These are phyloP conservation scores for Tolypocladium nubicola DNA, from an alignment of 2,329 filamentous ascomycete genomes.

Conservation along the genomic window DNA sequence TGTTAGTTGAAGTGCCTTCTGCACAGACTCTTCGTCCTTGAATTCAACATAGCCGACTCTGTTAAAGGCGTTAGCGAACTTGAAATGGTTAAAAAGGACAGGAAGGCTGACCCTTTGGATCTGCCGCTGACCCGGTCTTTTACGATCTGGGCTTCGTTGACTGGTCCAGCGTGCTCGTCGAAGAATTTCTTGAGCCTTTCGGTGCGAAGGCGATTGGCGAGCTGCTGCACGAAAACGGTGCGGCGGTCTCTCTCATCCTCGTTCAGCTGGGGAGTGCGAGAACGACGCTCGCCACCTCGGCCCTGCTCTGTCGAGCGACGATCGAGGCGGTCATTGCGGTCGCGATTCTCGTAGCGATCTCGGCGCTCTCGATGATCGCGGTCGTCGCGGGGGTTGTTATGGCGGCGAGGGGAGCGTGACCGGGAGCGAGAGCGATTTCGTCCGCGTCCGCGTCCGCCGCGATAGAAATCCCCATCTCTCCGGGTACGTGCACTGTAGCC, in stretches of 20 bases:
- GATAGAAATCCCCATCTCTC: constrained; percentile 65
- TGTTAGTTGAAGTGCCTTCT: constrained; percentile 91
- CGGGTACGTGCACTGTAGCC: constrained; percentile 59
- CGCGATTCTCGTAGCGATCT: constrained; percentile 31
- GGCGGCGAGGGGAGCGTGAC: constrained; percentile 58
- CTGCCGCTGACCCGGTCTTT: constrained; percentile 94
- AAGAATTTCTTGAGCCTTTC: constrained; percentile 93
- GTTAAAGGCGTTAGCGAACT: constrained; percentile 22
- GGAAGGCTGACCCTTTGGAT: constrained; percentile 74
- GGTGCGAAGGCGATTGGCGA: constrained; percentile 84
- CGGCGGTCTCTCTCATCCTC: constrained; percentile 95
- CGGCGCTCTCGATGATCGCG: constrained; percentile 39
- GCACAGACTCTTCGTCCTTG: constrained; percentile 87
- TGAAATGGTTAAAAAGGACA: not conserved
- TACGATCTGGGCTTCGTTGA: constrained; percentile 96
- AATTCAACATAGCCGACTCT: constrained; percentile 99
- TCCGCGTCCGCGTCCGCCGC: constrained; percentile 31
- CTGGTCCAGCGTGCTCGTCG: constrained; percentile 85
- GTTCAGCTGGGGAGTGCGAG: constrained; percentile 62
- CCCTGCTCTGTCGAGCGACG: constrained; percentile 40
- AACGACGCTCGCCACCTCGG: constrained; percentile 36
- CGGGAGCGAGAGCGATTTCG: constrained; percentile 56
- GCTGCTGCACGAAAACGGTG: constrained; percentile 96
- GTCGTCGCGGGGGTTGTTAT: constrained; percentile 48
- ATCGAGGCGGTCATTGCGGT: constrained; percentile 42